Evolutionary conservation across 345 rosid genomes (phyloP), one percentile per base, ranked within the genome.

Genomic region (Eucalyptus curtisii): DNA sequence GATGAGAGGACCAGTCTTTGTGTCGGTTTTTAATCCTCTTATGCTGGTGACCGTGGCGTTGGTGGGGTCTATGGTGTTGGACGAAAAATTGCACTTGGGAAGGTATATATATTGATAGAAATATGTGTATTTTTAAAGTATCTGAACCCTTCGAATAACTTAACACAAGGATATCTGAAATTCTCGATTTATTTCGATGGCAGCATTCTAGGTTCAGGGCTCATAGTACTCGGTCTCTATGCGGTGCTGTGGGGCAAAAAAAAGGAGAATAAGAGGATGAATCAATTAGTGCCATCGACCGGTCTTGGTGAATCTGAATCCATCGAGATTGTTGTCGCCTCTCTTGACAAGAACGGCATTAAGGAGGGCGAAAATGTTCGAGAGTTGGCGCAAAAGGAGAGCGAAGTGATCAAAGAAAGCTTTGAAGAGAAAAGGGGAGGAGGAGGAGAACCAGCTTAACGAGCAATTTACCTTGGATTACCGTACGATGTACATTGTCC

Each of bases 51-150:
- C 90, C 30, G 90, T 86, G 8, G 90, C 92, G 49, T 2, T 93
- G 16, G 89, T 53, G 1, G 89, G 90, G 7, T 88, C 91, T 5
- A 4, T 92, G 66, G 17, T 92, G n/a, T 44, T 92, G 45, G 91
- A 89, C 45, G 95, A 93, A 80, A 68, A 89, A 13, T 87, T 92
- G 57, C 89, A 91, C 37, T 49, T 92, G 19, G 93, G 94, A 88
- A 93, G 92, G 92, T 92, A 89, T 49, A 33, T 33, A 22, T 48
- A 7, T 66, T 22, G 48, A 17, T 76, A 40, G 4, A 76, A 5
- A 7, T 42, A 40, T 6, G 24, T 10, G 64, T 79, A 37, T 14
- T 27, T 45, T 25, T 80, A 30, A 20, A 19, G 42, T 42, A 14
- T n/a, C 3, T 2, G 12, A 7, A 86, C 24, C 20, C 11, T 49